Conservation (phyloP, 2,329 filamentous ascomycete genomes). For the Pyrenochaeta sp. region DNA sequence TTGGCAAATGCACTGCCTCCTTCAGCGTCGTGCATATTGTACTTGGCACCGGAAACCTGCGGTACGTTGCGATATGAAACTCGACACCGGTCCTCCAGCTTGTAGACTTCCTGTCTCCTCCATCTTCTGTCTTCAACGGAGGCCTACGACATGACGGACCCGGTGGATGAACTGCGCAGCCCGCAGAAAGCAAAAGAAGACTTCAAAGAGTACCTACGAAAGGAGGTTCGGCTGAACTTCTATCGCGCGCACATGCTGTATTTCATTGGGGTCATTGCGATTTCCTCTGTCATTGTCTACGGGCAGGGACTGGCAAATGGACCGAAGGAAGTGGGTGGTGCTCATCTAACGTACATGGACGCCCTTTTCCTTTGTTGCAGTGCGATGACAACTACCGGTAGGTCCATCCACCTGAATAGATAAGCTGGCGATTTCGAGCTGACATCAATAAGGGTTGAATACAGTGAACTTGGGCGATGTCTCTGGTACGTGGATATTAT, state of each 20-base stretch:
- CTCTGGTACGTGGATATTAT: no score
- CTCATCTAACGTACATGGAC: conserved; percentile 33
- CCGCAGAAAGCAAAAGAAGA: conserved; percentile 24
- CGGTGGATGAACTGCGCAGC: conserved; percentile 22
- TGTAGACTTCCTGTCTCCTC: neutral
- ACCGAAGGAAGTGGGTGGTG: conserved; percentile 21
- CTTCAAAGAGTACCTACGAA: conserved; percentile 24
- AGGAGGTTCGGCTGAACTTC: conserved; percentile 28
- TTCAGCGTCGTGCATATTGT: conserved; percentile 1
- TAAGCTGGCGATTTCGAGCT: neutral
- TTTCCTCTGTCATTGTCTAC: conserved; percentile 38
- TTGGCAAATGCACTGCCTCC: conserved; percentile 13
- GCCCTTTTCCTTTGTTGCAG: conserved; percentile 37
- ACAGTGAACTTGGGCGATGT: conserved; percentile 33
- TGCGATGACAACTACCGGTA: conserved; percentile 43
- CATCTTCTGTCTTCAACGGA: neutral
- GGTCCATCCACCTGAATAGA: neutral
- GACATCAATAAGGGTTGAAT: conserved; percentile 27
- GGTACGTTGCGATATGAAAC: conserved; percentile 1
- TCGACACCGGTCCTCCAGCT: neutral
- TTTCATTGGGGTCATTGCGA: conserved; percentile 33
- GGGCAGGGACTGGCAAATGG: conserved; percentile 35
- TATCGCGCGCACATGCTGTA: conserved; percentile 41
- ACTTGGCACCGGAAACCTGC: conserved; percentile 1
- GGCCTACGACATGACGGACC: conserved; percentile 19